Evolutionary conservation across 2,329 filamentous ascomycete species (phyloP).

Genomic region (Claviceps monticola): DNA sequence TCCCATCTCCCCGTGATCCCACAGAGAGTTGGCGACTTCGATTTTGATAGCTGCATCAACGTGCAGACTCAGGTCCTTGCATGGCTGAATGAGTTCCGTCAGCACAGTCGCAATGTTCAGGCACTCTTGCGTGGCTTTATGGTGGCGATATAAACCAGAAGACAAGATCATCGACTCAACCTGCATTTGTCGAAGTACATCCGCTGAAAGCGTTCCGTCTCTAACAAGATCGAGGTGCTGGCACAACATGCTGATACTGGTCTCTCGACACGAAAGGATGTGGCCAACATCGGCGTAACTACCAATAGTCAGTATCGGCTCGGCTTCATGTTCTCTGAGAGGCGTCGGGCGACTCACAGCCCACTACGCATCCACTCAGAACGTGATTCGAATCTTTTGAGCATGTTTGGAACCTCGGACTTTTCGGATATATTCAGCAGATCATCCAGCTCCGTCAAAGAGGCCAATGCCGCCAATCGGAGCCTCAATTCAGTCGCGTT

Average conservation of each 20-base stretch:
- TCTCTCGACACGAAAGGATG: slow-evolving; percentile 71
- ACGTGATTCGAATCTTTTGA: slow-evolving; percentile 50
- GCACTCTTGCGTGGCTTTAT: slow-evolving; percentile 74
- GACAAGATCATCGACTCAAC: slow-evolving; percentile 64
- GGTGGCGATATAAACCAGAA: slow-evolving; percentile 61
- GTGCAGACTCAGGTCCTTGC: slow-evolving; percentile 55
- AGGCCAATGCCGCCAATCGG: slow-evolving; percentile 50
- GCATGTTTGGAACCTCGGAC: slow-evolving; percentile 45
- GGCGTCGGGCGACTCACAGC: slow-evolving; percentile 38
- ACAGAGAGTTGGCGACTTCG: slow-evolving; percentile 79
- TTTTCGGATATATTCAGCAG: slow-evolving; percentile 47
- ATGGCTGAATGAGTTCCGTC: slow-evolving; percentile 60
- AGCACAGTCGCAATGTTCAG: slow-evolving; percentile 74
- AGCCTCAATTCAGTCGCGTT: slow-evolving; percentile 39
- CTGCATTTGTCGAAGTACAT: slow-evolving; percentile 56
- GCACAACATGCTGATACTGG: slow-evolving; percentile 66
- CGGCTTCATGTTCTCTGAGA: background rate
- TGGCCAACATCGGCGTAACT: slow-evolving; percentile 67
- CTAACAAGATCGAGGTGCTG: slow-evolving; percentile 51
- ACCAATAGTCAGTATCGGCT: slow-evolving; percentile 8
- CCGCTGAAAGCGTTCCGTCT: slow-evolving; percentile 44
- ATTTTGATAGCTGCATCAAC: slow-evolving; percentile 66
- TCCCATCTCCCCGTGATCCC: slow-evolving; percentile 85
- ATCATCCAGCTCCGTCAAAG: slow-evolving; percentile 71
- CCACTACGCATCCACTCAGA: slow-evolving; percentile 72